phyloP scores from a whole-genome alignment of 495 filamentous ascomycete species.

The Penicillium egyptiacum region DNA sequence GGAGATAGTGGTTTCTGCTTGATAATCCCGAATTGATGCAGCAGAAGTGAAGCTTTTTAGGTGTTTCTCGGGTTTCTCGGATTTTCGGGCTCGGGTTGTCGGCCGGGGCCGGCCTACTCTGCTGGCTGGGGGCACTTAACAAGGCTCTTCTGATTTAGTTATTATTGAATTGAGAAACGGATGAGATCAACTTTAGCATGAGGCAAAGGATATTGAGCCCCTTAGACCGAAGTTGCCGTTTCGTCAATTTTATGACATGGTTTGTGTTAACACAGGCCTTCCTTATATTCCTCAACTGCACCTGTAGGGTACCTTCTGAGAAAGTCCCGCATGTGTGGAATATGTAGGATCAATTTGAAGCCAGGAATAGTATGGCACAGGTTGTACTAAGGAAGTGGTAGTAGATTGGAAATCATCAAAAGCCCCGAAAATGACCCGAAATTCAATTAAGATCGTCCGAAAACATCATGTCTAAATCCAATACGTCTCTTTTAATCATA shows the following conservation, averaged over 20 bases:
- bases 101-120: neutral
- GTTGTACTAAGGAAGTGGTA: neutral
- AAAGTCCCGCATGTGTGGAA: neutral
- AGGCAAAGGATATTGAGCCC: neutral
- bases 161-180: neutral
- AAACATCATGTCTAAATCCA: neutral
- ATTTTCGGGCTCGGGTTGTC: neutral
- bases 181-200: neutral
- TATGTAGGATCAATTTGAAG: neutral
- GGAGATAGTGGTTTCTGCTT: neutral
- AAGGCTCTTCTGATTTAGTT: neutral
- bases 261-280: neutral
- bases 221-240: too few species aligned
- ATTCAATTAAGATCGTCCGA: neutral
- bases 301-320: neutral
- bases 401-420: neutral
- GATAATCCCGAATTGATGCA: neutral
- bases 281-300: neutral
- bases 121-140: neutral
- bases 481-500: neutral
- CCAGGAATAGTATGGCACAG: neutral
- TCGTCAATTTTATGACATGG: neutral
- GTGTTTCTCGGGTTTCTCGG: neutral
- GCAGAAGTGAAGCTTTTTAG: neutral
- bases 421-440: neutral